Conservation (phyloP, 23 red algal genomes). For the Gracilaria gracilis region DNA sequence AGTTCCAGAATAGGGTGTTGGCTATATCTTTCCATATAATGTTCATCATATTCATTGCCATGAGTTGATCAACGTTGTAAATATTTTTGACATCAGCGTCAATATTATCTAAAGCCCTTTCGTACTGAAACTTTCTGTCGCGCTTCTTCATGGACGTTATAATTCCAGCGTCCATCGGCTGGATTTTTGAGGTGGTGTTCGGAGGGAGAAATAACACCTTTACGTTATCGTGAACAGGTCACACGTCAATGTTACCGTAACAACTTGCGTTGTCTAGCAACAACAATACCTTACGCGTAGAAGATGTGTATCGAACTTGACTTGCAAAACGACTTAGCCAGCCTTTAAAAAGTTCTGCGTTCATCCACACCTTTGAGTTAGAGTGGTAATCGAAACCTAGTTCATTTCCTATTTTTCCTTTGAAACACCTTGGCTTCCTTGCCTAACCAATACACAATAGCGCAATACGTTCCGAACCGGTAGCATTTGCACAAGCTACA, state of each 20-base stretch:
- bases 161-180: conserved; percentile 45
- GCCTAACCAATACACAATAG: background rate
- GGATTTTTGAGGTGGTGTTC: conserved; percentile 46
- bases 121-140: background rate
- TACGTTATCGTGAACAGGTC: conserved; percentile 1
- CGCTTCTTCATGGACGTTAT: conserved; percentile 15
- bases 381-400: background rate
- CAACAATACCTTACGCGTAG: background rate
- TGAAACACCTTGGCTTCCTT: background rate
- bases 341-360: background rate
- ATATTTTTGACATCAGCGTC: conserved; percentile 9
- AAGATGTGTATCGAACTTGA: background rate
- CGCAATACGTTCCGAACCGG: background rate
- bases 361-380: conserved; percentile 2
- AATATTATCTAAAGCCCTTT: conserved; percentile 5
- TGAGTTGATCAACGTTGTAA: conserved; percentile 33
- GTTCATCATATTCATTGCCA: background rate
- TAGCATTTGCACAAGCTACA: background rate
- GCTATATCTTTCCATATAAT: conserved; percentile 13
- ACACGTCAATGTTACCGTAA: background rate
- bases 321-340: background rate
- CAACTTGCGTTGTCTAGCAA: background rate
- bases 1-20: background rate
- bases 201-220: conserved; percentile 14
- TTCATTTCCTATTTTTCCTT: background rate